Evolutionary conservation across 257 asterid species (phyloP), one percentile per base, ranked within the genome.

Genomic region (Penstemon barbatus): DNA sequence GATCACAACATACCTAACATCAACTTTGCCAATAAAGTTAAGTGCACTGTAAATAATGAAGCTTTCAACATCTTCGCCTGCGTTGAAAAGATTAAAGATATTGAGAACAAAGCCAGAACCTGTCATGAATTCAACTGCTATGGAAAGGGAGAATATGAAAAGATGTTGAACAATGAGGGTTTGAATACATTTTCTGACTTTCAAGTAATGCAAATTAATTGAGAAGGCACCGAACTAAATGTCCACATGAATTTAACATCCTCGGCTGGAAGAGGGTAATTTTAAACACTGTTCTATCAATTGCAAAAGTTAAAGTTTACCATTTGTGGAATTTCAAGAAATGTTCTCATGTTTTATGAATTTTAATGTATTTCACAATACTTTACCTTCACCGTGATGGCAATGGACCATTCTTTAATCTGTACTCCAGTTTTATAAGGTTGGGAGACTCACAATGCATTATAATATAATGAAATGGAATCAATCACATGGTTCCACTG

Each of bases 1-100:
- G 63, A 68, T 67, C 69, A 72, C 54, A 56, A 75, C 90, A 69
- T 84, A 94, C 99, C 98, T 86, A 13, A 86, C 85, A 65, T 94
- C 97, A 77, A 89, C 90, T 74, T 81, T 85, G 81, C 80, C 85
- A 72, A 94, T 75, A 82, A 91, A 91, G 83, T 74, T 86, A 56
- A 94, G 89, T 71, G 80, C 89, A 74, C 86, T 86, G 79, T 75
- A 81, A 85, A 89, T 82, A 50, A 86, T 69, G 74, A 91, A 81
- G 80, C 78, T 78, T 72, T 79, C 87, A 77, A 89, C 83, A 69
- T 78, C 73, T 75, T 82, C 80, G 72, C 83, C 99, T 90, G 95
- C 69, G 69, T 81, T 62, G 36, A 43, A 52, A 44, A 37, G 72
- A 42, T 13, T 25, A 63, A 10, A 63, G 45, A 74, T 61, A 71